A percentile compares a stretch with the other conserved stretches of the same genome.
phyloP scores from a whole-genome alignment of 768 basidiomycete species.

The Lanmaoa pseudosensibilis region DNA sequence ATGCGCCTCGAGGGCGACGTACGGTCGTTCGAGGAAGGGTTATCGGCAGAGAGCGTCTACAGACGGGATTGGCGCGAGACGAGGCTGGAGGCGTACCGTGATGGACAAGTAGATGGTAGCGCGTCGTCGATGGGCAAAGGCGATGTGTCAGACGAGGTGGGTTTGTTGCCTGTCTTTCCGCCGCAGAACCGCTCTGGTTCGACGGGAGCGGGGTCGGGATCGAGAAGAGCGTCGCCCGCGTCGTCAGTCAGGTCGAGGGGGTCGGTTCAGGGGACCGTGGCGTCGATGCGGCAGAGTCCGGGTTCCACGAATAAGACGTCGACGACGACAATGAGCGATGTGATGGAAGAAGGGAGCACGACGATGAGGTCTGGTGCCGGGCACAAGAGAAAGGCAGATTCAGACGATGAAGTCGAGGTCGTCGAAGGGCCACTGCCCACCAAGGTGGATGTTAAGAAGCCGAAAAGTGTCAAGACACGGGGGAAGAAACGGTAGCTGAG shows the following conservation, averaged over 20 bases:
- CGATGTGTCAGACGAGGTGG: constrained; percentile 34
- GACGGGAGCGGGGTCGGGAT: constrained; percentile 17
- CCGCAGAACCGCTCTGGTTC: constrained; percentile 17
- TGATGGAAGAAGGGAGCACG: constrained; percentile 42
- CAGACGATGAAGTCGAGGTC: constrained; percentile 59
- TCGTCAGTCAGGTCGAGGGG: constrained; percentile 49
- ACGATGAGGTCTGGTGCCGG: not conserved
- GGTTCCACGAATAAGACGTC: constrained; percentile 42
- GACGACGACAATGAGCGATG: constrained; percentile 44
- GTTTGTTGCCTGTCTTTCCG: constrained; percentile 27
- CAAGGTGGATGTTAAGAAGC: constrained; percentile 38
- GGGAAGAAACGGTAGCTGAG: constrained; percentile 41
- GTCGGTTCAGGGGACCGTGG: constrained; percentile 29
- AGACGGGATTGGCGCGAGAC: constrained; percentile 78
- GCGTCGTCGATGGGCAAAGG: constrained; percentile 7
- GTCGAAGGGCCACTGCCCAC: constrained; percentile 46
- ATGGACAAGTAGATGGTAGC: constrained; percentile 16
- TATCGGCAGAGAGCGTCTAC: constrained; percentile 63
- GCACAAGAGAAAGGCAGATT: constrained; percentile 53
- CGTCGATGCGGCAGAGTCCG: constrained; percentile 49
- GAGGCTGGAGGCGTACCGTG: constrained; percentile 36
- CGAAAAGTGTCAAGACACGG: constrained; percentile 35
- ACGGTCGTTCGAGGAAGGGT: constrained; percentile 64
- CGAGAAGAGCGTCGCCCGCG: constrained; percentile 45
- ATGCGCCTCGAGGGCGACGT: constrained; percentile 43